Percentiles rank a stretch among this genome's conserved stretches.
phyloP scores from a whole-genome alignment of 2,329 filamentous ascomycete genomes.

The Monilinia fructicola region DNA sequence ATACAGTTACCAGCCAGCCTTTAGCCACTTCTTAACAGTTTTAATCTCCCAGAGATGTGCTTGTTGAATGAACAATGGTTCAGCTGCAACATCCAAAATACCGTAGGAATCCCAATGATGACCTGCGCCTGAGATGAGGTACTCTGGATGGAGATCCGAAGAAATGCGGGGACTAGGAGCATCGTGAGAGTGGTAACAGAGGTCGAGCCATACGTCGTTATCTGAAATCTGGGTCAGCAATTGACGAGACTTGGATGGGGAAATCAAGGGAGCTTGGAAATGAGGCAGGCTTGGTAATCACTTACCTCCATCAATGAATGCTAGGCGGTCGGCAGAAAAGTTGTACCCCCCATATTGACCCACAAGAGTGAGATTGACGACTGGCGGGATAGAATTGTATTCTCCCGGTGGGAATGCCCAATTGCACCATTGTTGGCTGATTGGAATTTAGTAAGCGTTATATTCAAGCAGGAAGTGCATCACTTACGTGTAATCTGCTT shows the following conservation, averaged over 20 bases:
- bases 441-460: not conserved
- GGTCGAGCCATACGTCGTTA: conserved; percentile 52
- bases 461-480: not conserved
- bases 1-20: conserved; percentile 16
- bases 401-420: conserved; percentile 52
- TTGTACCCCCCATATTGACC: conserved; percentile 51
- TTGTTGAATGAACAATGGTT: conserved; percentile 52
- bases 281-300: not conserved
- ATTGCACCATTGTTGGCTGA: conserved; percentile 49
- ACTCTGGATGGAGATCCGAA: conserved; percentile 49
- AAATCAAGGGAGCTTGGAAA: not conserved
- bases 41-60: conserved; percentile 52
- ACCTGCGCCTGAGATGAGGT: conserved; percentile 51
- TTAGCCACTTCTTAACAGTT: conserved; percentile 46
- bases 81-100: conserved; percentile 42
- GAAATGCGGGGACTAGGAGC: conserved; percentile 44
- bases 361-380: conserved; percentile 46
- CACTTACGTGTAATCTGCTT: conserved; percentile 51
- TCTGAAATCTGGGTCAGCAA: conserved; percentile 19
- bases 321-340: conserved; percentile 48
- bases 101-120: conserved; percentile 49
- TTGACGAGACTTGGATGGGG: not conserved
- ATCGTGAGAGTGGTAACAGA: conserved; percentile 51
- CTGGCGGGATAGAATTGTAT: conserved; percentile 47
- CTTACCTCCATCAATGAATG: conserved; percentile 51